These are phyloP conservation scores for Sporothrix luriei DNA, from an alignment of 2,329 filamentous ascomycete genomes.

Conservation along the genomic window DNA sequence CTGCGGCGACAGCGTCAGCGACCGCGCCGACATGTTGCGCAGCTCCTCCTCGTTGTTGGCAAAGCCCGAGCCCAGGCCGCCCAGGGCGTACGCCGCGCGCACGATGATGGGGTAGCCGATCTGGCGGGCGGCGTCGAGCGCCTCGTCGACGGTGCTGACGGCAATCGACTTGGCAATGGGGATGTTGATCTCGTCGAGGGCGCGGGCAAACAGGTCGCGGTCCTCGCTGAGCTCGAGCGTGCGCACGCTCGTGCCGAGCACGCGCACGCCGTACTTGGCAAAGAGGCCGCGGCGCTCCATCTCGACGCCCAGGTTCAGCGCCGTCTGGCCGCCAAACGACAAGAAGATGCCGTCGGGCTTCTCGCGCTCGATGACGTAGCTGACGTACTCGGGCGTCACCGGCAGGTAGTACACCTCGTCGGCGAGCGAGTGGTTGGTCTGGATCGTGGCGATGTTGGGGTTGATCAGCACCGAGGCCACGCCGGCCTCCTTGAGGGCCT, in stretches of 20 bases:
- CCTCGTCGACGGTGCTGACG: constrained; percentile 87
- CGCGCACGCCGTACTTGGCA: constrained; percentile 91
- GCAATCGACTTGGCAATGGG: constrained; percentile 96
- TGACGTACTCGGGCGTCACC: constrained; percentile 95
- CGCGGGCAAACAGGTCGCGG: constrained; percentile 92
- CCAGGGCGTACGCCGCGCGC: constrained; percentile 92
- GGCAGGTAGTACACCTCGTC: constrained; percentile 99
- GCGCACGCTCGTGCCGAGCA: constrained; percentile 91
- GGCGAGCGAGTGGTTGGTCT: constrained; percentile 96
- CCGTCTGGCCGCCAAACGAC: constrained; percentile 96
- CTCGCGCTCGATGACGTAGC: constrained; percentile 95
- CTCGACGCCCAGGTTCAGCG: constrained; percentile 92
- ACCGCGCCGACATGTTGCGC: constrained; percentile 87
- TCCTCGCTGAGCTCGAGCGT: constrained; percentile 95
- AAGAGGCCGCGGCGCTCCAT: constrained; percentile 97
- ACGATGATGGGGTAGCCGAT: constrained; percentile 98
- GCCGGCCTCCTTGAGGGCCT: constrained; percentile 95
- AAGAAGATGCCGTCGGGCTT: constrained; percentile 95
- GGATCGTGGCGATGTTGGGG: constrained; percentile 97
- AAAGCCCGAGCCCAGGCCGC: constrained; percentile 94
- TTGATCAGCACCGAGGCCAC: constrained; percentile 98
- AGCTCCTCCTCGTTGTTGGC: constrained; percentile 93
- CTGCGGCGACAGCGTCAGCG: constrained; percentile 89
- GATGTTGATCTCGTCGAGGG: constrained; percentile 94
- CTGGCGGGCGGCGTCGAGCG: constrained; percentile 79